Base-by-base conservation (phyloP, 352 stramenopile species). In the Lagenidium giganteum region DNA sequence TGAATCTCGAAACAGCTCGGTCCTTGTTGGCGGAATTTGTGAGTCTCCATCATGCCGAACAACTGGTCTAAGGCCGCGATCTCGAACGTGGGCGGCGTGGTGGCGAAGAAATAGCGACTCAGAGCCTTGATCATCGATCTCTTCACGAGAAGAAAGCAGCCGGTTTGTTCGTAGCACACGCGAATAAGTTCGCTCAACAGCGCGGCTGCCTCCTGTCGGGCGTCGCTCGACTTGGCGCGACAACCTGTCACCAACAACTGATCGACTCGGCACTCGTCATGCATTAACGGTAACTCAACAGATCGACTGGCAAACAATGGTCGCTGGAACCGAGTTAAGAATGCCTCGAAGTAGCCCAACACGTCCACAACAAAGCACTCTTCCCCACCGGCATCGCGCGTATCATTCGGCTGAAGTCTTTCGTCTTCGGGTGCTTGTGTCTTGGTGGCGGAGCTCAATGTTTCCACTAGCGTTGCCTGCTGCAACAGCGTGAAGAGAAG, bases 91-190 rank as follows among this genome's bases (percentile, higher is more conserved):
- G 40, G n/a, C 26, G 47, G 11, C 4, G 45, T 25, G 3, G 32
- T 42, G 0, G 63, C 58, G 36, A 83, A 87, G 33, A 82, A 83
- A 1, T 64, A 45, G 0, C 40, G 27, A 9, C 61, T 79, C 9
- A 85, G 45, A 0, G 80, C 69, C 14, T 71, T 71, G 23, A 79
- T 30, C 3, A 85, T 51, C 16, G 69, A 54, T 16, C 54, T 48
- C 20, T 75, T 75, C 4, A 91, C 27, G 4, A 83, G 50, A 26
- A 64, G 36, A 43, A 87, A 86, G 36, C 68, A 84, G 1, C 75
- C 79, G 0, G 66, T 83, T 47, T 88, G 75, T 5, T 70, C 59
- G 34, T 79, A 88, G 46, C 70, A 79, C 11, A 74, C 59, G 1
- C 40, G 42, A 3, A 74, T 31, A n/a, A 91, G 54, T 5, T 61